Evolutionary conservation across 2,329 filamentous ascomycete genomes (phyloP).

Genomic region (Fusarium phyllophilum): DNA sequence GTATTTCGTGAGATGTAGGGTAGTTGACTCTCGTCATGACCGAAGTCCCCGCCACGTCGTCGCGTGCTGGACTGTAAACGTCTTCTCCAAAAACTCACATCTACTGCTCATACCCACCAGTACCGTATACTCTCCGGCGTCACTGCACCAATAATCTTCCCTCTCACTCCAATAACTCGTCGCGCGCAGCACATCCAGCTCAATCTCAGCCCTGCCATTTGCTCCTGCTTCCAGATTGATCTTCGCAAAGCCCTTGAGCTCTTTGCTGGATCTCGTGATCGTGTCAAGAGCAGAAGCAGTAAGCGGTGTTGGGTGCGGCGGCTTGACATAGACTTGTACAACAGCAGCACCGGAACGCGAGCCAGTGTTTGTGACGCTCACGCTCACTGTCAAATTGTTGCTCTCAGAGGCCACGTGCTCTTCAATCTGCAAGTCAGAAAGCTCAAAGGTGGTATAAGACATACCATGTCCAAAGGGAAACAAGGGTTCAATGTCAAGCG

Average conservation of each 20-base stretch:
- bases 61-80: neutral
- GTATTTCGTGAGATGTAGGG: neutral
- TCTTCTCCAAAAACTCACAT: neutral
- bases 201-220: rapidly evolving
- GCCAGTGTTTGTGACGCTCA: neutral
- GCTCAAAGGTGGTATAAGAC: neutral
- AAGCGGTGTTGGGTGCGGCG: neutral
- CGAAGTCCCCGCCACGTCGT: neutral
- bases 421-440: neutral
- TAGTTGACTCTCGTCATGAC: neutral
- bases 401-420: rapidly evolving
- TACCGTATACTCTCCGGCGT: neutral
- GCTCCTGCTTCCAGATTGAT: neutral
- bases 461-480: neutral
- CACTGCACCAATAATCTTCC: neutral
- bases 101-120: neutral
- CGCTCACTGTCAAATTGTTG: neutral
- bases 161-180: conserved; percentile 1
- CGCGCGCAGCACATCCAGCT: neutral
- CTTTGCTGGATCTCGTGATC: neutral
- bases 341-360: neutral
- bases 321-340: neutral
- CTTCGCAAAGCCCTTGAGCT: neutral
- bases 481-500: neutral
- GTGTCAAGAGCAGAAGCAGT: neutral